phyloP scores from a whole-genome alignment of 495 filamentous ascomycete genomes.

The Aspergillus wentii region DNA sequence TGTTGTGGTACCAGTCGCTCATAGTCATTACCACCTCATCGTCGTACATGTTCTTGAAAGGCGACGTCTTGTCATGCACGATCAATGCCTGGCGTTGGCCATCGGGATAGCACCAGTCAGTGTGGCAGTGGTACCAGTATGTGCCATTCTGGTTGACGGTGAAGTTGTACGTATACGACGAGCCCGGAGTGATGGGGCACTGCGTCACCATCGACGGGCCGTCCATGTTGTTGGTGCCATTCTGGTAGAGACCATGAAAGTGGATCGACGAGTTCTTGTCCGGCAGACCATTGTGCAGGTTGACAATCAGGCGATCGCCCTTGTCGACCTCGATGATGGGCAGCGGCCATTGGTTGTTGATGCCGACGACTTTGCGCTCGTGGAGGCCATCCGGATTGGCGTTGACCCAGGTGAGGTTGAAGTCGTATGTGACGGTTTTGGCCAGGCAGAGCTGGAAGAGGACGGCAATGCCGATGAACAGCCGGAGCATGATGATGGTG shows the following conservation, averaged over 20 bases:
- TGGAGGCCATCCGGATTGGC: slow-evolving; percentile 78
- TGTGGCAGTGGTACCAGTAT: slow-evolving; percentile 85
- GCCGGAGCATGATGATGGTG: no score
- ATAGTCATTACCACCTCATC: slow-evolving; percentile 60
- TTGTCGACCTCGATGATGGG: slow-evolving; percentile 63
- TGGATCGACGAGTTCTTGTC: slow-evolving; percentile 69
- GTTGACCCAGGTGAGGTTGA: slow-evolving; percentile 75
- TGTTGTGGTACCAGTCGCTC: slow-evolving; percentile 62
- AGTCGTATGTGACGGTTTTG: slow-evolving; percentile 46
- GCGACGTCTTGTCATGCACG: slow-evolving; percentile 62
- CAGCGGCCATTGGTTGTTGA: slow-evolving; percentile 78
- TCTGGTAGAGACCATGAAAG: slow-evolving; percentile 65
- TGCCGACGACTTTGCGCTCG: slow-evolving; percentile 68
- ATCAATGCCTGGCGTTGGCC: slow-evolving; percentile 70
- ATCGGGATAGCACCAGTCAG: slow-evolving; percentile 71
- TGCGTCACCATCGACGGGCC: slow-evolving; percentile 58
- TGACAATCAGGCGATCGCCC: slow-evolving; percentile 69
- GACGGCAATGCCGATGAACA: no score
- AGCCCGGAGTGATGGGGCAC: slow-evolving; percentile 60
- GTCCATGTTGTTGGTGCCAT: slow-evolving; percentile 58
- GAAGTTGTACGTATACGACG: slow-evolving; percentile 65
- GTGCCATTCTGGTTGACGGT: slow-evolving; percentile 72
- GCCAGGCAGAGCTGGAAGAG: slow-evolving; percentile 15
- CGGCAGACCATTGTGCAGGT: slow-evolving; percentile 68
- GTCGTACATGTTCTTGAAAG: slow-evolving; percentile 64